These are phyloP conservation scores for Dictyostelium firmibasis DNA, from an alignment of 78 protist species.

Conservation along the genomic window DNA sequence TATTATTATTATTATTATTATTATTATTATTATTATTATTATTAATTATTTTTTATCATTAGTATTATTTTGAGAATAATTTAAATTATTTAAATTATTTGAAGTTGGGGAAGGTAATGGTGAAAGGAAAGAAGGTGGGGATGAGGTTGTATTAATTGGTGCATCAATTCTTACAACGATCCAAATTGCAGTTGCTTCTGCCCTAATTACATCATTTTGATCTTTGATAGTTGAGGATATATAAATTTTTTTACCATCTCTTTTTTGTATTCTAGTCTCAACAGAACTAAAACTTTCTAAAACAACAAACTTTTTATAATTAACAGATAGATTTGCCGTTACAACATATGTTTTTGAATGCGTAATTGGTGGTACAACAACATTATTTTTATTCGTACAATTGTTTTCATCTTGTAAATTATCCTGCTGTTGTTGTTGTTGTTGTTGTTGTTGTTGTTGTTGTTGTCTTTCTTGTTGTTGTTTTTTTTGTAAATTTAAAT, in stretches of 20 bases:
- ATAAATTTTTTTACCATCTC: conserved; percentile 71
- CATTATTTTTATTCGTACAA: conserved; percentile 1
- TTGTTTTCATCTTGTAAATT: not conserved
- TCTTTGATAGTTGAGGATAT: conserved; percentile 23
- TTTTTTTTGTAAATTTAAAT: not conserved
- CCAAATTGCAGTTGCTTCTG: conserved; percentile 72
- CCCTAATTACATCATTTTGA: conserved; percentile 33
- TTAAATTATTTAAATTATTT: not conserved
- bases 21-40: not conserved
- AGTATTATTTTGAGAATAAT: not conserved
- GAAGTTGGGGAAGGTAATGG: conserved; percentile 3
- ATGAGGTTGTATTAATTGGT: not conserved
- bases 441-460: not conserved
- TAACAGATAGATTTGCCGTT: conserved; percentile 62
- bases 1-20: not conserved
- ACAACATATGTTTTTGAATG: conserved; percentile 50
- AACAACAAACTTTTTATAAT: conserved; percentile 67
- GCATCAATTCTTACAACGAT: conserved; percentile 35
- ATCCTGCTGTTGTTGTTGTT: not conserved
- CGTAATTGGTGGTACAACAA: not conserved
- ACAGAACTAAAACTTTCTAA: conserved; percentile 20
- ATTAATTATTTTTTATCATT: not conserved
- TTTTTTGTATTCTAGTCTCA: conserved; percentile 35
- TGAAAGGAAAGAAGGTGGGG: not conserved
- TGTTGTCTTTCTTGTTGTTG: not conserved